These are phyloP conservation scores for Tagetes erecta DNA, from an alignment of 129 eudicot species.

Conservation along the genomic window DNA sequence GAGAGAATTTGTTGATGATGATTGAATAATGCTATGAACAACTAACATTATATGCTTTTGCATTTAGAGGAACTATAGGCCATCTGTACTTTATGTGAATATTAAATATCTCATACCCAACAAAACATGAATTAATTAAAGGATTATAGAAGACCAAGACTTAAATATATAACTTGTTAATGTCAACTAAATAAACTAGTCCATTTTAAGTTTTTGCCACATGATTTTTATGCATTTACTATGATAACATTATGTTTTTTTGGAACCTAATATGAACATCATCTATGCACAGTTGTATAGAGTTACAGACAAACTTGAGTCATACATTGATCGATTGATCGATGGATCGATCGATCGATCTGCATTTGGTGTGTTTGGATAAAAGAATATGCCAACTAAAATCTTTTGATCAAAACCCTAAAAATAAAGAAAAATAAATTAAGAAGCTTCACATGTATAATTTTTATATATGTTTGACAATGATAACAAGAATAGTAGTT, in stretches of 20 bases:
- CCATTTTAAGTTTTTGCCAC: not conserved
- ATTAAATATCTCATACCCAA: not conserved
- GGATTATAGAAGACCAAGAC: conserved; percentile 7
- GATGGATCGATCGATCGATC: not conserved
- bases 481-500: not conserved
- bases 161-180: not conserved
- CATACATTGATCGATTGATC: not conserved
- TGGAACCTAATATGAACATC: conserved; percentile 5
- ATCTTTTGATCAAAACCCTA: not conserved
- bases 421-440: not conserved
- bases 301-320: not conserved
- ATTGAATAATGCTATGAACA: conserved; percentile 18
- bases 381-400: not conserved
- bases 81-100: conserved; percentile 1
- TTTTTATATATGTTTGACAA: conserved; percentile 12
- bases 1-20: conserved; percentile 21
- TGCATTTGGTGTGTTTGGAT: conserved; percentile 23
- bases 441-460: conserved; percentile 1
- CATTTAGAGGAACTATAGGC: conserved; percentile 20
- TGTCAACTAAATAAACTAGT: conserved; percentile 14
- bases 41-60: conserved; percentile 16
- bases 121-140: not conserved
- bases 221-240: not conserved
- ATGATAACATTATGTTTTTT: not conserved
- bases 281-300: conserved; percentile 12